Evolutionary conservation across 2,329 filamentous ascomycete species (phyloP), one percentile per base, ranked within the genome.

Genomic region (Diaporthe batatas): DNA sequence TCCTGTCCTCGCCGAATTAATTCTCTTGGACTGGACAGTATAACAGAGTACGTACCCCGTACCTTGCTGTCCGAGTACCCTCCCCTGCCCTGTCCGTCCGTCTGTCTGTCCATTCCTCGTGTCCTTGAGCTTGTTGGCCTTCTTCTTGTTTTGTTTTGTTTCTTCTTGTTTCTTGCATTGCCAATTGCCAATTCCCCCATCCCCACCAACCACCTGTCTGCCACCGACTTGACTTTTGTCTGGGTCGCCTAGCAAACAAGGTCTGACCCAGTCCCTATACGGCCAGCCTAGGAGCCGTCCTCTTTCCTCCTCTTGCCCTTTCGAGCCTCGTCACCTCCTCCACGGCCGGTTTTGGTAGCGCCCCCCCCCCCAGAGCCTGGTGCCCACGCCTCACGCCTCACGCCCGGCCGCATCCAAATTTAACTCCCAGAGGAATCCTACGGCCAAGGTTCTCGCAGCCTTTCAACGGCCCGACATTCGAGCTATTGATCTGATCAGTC

Each of bases 101-200:
- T 39, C 39, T 14, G 36, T 12, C 36, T 39, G 36, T 39, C 39
- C 39, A 14, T 42, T 36, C 62, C 36, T 65, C 62, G 62, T 65
- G 62, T 65, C 44, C 44, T 36, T 49, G 62, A 65, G 44, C 62
- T 39, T 65, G 44, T 23, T 65, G 25, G 62, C 21, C 11, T 16
- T 25, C 23, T 21, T 39, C 18, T 65, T 65, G 62, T 65, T 51
- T 65, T 65, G 62, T 65, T 51, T 65, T 65, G 62, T 65, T 65
- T 65, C 59, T 44, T 65, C 44, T 51, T 51, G 62, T 65, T 51
- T 65, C 62, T 5, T 39, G 59, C 11, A 14, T 23, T 65, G 62
- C 44, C 29, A 16, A 65, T 65, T 36, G n/a, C n/a, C n/a, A n/a
- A n/a, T n/a, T n/a, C n/a, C 44, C 58, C 44, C 44, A 51, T 65